Evolutionary conservation across 2,329 filamentous ascomycete genomes (phyloP).

Genomic region (Exophiala viscosa): DNA sequence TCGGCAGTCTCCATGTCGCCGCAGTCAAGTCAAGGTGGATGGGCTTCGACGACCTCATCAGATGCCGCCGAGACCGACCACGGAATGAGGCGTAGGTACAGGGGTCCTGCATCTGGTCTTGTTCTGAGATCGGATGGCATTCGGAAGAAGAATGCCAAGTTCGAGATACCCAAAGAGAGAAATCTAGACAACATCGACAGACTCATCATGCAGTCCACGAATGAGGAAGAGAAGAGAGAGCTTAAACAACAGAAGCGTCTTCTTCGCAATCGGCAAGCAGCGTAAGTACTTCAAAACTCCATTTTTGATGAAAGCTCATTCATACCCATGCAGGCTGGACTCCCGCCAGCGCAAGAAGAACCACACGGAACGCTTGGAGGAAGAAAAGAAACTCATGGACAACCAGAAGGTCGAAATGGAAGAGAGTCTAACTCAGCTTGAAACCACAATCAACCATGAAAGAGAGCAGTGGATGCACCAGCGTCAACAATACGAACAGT

Average conservation of each 20-base stretch:
- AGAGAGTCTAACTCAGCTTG: constrained; percentile 59
- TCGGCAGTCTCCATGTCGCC: constrained; percentile 58
- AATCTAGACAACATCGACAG: constrained; percentile 94
- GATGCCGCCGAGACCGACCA: constrained; percentile 42
- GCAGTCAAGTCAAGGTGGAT: constrained; percentile 56
- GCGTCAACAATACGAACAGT: constrained; percentile 72
- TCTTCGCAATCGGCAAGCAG: constrained; percentile 90
- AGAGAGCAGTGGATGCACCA: constrained; percentile 63
- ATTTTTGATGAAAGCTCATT: constrained; percentile 22
- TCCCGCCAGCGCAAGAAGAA: constrained; percentile 97
- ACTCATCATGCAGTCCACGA: constrained; percentile 74
- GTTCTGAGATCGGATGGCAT: constrained; percentile 73
- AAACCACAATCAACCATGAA: constrained; percentile 34
- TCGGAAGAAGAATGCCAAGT: constrained; percentile 97
- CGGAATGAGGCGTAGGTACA: constrained; percentile 37
- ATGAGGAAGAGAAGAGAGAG: constrained; percentile 94
- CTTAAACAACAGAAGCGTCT: constrained; percentile 97
- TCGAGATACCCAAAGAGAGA: constrained; percentile 91
- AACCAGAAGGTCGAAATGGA: constrained; percentile 73
- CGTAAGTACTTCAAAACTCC: constrained; percentile 59
- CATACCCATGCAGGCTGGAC: constrained; percentile 64
- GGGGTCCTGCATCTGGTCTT: constrained; percentile 65
- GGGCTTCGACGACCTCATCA: constrained; percentile 45
- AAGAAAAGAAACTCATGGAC: constrained; percentile 91
- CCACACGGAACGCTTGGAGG: constrained; percentile 92